Conservation (phyloP, 352 stramenopile genomes). For the Phytophthora idaei region DNA sequence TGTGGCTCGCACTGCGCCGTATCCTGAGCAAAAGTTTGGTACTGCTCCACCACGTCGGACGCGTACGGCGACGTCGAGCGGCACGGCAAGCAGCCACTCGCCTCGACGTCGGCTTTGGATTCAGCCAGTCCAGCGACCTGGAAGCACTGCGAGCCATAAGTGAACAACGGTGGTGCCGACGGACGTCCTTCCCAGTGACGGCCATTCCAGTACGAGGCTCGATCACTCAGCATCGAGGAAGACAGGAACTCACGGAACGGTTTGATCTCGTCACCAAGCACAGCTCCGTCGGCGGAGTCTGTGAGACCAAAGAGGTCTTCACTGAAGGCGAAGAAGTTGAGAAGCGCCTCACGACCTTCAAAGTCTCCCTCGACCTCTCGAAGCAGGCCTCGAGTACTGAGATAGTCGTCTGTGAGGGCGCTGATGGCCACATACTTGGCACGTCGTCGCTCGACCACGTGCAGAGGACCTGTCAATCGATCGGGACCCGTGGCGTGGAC, state of each 20-base stretch:
- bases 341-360: conserved; percentile 71
- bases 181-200: conserved; percentile 77
- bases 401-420: conserved; percentile 89
- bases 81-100: conserved; percentile 68
- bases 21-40: conserved; percentile 41
- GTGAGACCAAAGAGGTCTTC: conserved; percentile 71
- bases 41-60: conserved; percentile 45
- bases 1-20: conserved; percentile 57
- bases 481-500: conserved; percentile 92
- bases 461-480: conserved; percentile 87
- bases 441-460: conserved; percentile 88
- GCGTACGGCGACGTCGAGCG: conserved; percentile 61
- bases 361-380: conserved; percentile 83
- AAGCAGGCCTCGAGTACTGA: conserved; percentile 76
- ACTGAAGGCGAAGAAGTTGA: conserved; percentile 76
- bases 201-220: conserved; percentile 85
- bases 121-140: conserved; percentile 49
- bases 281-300: conserved; percentile 33
- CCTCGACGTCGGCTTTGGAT: conserved; percentile 7
- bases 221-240: conserved; percentile 45
- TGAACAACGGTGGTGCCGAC: conserved; percentile 67
- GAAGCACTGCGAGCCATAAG: conserved; percentile 70
- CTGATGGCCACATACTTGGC: conserved; percentile 96
- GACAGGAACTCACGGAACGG: conserved; percentile 64
- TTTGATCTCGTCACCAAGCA: conserved; percentile 41